phyloP scores from a whole-genome alignment of 257 asterid species.

The Anisodus acutangulus region DNA sequence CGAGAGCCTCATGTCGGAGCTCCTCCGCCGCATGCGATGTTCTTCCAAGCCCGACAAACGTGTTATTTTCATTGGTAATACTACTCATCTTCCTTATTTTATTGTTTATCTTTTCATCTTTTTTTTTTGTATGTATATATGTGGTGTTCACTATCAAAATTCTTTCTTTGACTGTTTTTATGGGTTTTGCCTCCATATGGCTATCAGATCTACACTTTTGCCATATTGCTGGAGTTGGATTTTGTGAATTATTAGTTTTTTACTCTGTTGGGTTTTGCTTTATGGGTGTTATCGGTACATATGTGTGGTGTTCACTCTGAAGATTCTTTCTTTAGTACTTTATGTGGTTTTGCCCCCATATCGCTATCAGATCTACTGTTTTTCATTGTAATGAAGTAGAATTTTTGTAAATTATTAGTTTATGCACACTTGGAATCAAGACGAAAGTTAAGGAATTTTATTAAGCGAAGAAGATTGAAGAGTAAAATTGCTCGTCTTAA shows the following conservation, averaged over 20 bases:
- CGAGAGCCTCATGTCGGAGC: conserved; percentile 79
- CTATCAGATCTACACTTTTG: not conserved
- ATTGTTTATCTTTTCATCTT: no score
- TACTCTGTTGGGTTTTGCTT: not conserved
- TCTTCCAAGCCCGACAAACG: conserved; percentile 84
- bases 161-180: no score
- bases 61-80: conserved; percentile 78
- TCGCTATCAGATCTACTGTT: conserved; percentile 10
- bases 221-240: not conserved
- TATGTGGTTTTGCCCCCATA: not conserved
- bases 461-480: not conserved
- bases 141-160: no score
- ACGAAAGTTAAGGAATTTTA: not conserved
- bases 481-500: not conserved
- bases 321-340: not conserved
- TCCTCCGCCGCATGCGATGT: conserved; percentile 84
- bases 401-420: not conserved
- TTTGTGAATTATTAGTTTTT: not conserved
- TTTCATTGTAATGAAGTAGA: not conserved
- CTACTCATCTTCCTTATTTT: no score
- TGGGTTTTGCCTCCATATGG: no score
- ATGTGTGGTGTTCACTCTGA: not conserved
- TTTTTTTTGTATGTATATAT: no score
- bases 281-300: not conserved
- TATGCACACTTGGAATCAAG: not conserved